Conservation (phyloP, 78 protist species). For the Dictyostelium purpureum region DNA sequence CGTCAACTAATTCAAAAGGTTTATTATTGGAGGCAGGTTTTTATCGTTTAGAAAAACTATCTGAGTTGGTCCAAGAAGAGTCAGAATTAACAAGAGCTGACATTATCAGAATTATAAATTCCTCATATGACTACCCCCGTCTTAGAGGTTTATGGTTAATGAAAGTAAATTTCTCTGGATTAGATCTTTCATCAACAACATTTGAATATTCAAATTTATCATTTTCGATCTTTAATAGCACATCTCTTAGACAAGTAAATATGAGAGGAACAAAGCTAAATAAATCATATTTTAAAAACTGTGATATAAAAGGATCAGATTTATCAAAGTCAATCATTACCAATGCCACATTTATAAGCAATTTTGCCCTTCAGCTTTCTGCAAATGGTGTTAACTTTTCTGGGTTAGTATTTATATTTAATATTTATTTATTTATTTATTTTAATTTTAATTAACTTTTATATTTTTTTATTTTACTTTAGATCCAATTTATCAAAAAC, state of each 20-base stretch:
- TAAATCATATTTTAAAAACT: not conserved
- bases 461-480: constrained; percentile 9
- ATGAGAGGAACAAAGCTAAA: not conserved
- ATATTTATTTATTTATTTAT: constrained; percentile 1
- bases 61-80: constrained; percentile 7
- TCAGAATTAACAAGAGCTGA: constrained; percentile 46
- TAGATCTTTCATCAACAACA: constrained; percentile 19
- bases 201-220: constrained; percentile 49
- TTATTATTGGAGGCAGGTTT: constrained; percentile 20
- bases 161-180: constrained; percentile 36
- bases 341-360: not conserved
- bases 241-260: not conserved
- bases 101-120: constrained; percentile 29
- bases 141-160: constrained; percentile 50
- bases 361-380: not conserved
- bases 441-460: not conserved
- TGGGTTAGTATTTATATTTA: constrained; percentile 5
- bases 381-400: constrained; percentile 5
- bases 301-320: not conserved
- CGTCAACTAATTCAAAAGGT: not conserved
- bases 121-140: constrained; percentile 65
- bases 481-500: constrained; percentile 24
- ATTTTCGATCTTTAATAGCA: not conserved
- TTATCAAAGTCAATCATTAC: not conserved
- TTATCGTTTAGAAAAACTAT: constrained; percentile 7